Base-by-base conservation (phyloP, 352 stramenopile genomes). In the Heterotrichella gracilis region DNA sequence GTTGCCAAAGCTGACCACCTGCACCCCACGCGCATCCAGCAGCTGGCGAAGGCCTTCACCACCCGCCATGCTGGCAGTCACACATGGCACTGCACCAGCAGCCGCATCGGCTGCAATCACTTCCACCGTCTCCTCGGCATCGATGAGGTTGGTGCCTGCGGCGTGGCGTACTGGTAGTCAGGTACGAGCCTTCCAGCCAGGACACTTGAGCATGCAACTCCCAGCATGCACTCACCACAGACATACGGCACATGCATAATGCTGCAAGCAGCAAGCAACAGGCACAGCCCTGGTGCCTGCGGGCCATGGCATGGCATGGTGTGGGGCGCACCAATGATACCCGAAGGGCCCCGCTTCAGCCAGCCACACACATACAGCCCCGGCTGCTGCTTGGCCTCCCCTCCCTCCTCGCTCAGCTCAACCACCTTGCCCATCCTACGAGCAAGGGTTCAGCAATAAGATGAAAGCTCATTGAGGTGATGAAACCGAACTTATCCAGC, bases 241-340 rank as follows among this genome's bases (percentile, higher is more conserved):
- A n/a, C n/a, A n/a, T n/a, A n/a, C n/a, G n/a, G n/a, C n/a, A n/a
- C n/a, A n/a, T n/a, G n/a, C n/a, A n/a, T n/a, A n/a, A n/a, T n/a
- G n/a, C n/a, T n/a, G n/a, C n/a, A n/a, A n/a, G n/a, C n/a, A n/a
- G n/a, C n/a, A n/a, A n/a, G n/a, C n/a, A n/a, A n/a, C n/a, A n/a
- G n/a, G n/a, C n/a, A n/a, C n/a, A n/a, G n/a, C n/a, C n/a, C n/a
- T n/a, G n/a, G n/a, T n/a, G n/a, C n/a, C n/a, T n/a, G n/a, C n/a
- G n/a, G n/a, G n/a, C n/a, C n/a, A n/a, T n/a, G n/a, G n/a, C n/a
- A n/a, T n/a, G n/a, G n/a, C n/a, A n/a, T n/a, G n/a, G n/a, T n/a
- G n/a, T n/a, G n/a, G n/a, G n/a, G n/a, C n/a, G n/a, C n/a, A 14
- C 89, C 90, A 70, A 99, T 95, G 73, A 98, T 98, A 0, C 92